Evolutionary conservation across 2,329 filamentous ascomycete genomes (phyloP).

Genomic region (Nothophoma quercina): DNA sequence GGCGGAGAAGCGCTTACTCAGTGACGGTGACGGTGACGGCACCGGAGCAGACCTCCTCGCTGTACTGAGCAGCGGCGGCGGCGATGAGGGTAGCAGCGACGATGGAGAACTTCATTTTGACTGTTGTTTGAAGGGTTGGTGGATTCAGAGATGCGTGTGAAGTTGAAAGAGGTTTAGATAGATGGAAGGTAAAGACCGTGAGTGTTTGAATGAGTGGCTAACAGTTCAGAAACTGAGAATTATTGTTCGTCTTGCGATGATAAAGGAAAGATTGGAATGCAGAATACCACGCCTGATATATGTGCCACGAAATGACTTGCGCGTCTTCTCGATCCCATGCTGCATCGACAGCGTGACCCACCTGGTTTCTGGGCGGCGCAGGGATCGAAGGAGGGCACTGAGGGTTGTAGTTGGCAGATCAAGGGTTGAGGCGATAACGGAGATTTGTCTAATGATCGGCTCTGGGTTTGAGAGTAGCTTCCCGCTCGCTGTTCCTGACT

Average conservation of each 20-base stretch:
- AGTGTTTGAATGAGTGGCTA: constrained; percentile 13
- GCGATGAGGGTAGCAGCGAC: constrained; percentile 36
- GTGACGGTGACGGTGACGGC: constrained; percentile 41
- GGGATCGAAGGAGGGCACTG: not conserved
- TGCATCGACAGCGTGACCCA: constrained; percentile 4
- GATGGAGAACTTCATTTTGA: constrained; percentile 44
- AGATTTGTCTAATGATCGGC: constrained; percentile 21
- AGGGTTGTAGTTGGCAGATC: constrained; percentile 7
- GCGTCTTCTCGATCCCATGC: constrained; percentile 8
- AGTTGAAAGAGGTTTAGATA: constrained; percentile 15
- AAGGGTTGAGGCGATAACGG: constrained; percentile 23
- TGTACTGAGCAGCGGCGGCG: constrained; percentile 31
- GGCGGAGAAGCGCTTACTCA: no score
- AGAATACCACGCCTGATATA: constrained; percentile 10
- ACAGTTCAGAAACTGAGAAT: constrained; percentile 17
- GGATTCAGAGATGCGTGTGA: not conserved
- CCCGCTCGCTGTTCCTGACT: constrained; percentile 1
- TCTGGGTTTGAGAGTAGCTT: constrained; percentile 12
- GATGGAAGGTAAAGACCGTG: constrained; percentile 11
- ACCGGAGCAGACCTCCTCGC: constrained; percentile 32
- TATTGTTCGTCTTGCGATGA: constrained; percentile 15
- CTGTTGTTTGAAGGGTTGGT: constrained; percentile 7
- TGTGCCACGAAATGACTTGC: constrained; percentile 17
- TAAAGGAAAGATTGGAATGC: constrained; percentile 6
- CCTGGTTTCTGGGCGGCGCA: constrained; percentile 6